Evolutionary conservation across 768 basidiomycete genomes (phyloP).

Genomic region (Leucocoprinus birnbaumii): DNA sequence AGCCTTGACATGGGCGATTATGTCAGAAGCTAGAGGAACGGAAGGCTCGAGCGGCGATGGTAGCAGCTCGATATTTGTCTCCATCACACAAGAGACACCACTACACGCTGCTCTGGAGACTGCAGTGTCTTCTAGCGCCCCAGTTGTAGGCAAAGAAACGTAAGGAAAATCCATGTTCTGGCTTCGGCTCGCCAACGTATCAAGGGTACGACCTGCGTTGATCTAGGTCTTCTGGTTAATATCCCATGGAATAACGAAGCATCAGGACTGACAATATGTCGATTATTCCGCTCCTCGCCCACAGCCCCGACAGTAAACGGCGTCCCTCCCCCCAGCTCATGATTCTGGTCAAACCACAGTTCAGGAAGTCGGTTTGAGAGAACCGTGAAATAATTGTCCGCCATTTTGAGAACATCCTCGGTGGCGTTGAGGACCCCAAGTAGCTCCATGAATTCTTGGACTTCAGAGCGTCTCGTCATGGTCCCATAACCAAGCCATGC

Average conservation of each 20-base stretch:
- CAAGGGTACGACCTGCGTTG: slow-evolving; percentile 43
- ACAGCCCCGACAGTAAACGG: slow-evolving; percentile 60
- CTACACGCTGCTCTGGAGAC: slow-evolving; percentile 36
- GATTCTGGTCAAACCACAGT: slow-evolving; percentile 63
- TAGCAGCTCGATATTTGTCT: slow-evolving; percentile 48
- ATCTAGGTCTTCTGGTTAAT: slow-evolving; percentile 25
- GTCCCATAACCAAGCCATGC: slow-evolving; percentile 70
- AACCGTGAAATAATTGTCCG: slow-evolving; percentile 68
- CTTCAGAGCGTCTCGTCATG: slow-evolving; percentile 42
- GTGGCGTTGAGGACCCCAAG: slow-evolving; percentile 40
- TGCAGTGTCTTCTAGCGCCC: slow-evolving; percentile 6
- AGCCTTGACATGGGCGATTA: slow-evolving; percentile 39
- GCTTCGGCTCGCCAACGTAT: slow-evolving; percentile 23
- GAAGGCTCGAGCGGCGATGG: slow-evolving; percentile 25
- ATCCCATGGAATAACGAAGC: no score
- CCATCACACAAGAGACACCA: slow-evolving; percentile 43
- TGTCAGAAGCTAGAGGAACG: slow-evolving; percentile 27
- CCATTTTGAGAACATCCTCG: slow-evolving; percentile 55
- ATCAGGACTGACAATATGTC: slow-evolving; percentile 49
- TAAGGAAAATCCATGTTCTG: slow-evolving; percentile 18
- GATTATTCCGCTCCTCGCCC: slow-evolving; percentile 54
- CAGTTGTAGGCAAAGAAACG: slow-evolving; percentile 17
- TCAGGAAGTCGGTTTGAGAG: slow-evolving; percentile 54
- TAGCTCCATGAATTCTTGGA: slow-evolving; percentile 46
- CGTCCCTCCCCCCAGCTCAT: slow-evolving; percentile 55